A percentile compares a stretch with the other conserved stretches of the same genome.
Evolutionary conservation across 169 alveolate species (phyloP).

Genomic region (Eimeria maxima): DNA sequence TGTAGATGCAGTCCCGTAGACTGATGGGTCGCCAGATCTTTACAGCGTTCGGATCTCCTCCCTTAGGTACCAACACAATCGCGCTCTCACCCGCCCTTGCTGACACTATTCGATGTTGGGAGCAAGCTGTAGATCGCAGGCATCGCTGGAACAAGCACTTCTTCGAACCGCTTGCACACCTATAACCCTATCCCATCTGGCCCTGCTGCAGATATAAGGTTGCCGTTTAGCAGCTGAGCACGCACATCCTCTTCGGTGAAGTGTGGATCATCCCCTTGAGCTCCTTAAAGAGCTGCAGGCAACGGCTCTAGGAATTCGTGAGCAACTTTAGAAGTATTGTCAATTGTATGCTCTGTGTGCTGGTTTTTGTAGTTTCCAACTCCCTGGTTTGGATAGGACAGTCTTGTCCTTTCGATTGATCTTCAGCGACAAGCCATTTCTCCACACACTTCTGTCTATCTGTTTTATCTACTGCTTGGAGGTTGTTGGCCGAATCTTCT

Average conservation of each 20-base stretch:
- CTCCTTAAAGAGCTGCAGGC: slow-evolving; percentile 1
- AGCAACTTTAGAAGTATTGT: not conserved
- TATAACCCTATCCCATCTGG: slow-evolving; percentile 22
- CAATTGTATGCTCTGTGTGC: not conserved
- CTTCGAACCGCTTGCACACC: slow-evolving; percentile 39
- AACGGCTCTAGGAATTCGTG: not conserved
- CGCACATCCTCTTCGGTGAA: slow-evolving; percentile 7
- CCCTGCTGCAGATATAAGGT: not conserved
- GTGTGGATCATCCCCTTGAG: not conserved
- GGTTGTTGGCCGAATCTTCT: not conserved
- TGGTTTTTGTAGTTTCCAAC: not conserved
- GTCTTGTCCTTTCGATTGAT: not conserved
- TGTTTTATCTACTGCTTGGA: not conserved
- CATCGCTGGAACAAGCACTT: slow-evolving; percentile 25
- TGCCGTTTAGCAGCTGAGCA: not conserved
- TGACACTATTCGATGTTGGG: slow-evolving; percentile 13
- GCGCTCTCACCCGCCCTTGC: not conserved
- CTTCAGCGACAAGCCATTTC: not conserved
- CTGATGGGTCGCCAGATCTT: not conserved
- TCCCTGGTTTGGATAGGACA: slow-evolving; percentile 9
- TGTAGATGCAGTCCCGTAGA: slow-evolving; percentile 31
- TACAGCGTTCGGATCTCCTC: not conserved
- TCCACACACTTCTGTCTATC: not conserved
- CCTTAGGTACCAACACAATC: not conserved
- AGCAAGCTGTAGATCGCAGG: not conserved